Evolutionary conservation across 2,329 filamentous ascomycete species (phyloP), one percentile per base, ranked within the genome.

Genomic region (Knufia petricola): DNA sequence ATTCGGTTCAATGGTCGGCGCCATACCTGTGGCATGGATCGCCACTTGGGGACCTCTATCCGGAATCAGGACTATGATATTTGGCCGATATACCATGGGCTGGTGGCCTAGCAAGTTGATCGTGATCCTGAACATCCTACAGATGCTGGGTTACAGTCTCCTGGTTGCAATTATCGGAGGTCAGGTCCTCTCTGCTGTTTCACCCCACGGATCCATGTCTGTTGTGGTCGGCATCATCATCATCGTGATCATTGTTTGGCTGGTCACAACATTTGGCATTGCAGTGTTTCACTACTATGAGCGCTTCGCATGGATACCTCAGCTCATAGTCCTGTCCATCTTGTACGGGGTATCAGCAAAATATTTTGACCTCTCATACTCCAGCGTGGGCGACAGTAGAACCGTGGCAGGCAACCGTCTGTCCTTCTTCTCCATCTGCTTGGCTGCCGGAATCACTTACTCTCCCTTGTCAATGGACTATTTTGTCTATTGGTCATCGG

Each of bases 361-460:
- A 1, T 69, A 75, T 13, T 84, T 82, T 57, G 77, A 84, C 54
- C 63, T 74, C 1, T 63, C 67, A 1, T 70, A 72, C 1, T 63
- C 68, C 2, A 79, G 75, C 1, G 61, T 64, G 0, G 78, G 75
- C n/a, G 68, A 76, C 39, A 58, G 34, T 30, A 26, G 28, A 17
- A 55, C 46, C 2, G 39, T 50, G 21, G 52, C 52, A 15, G 68
- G 66, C 36, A 76, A 77, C 52, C 68, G 76, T 2, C 66, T 87
- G 26, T 82, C 79, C 3, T 87, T 85, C 64, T 83, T 87, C 63
- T 82, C 78, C 9, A 69, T 87, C 40, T 84, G 78, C 55, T 17
- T 55, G 4, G 48, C 46, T 32, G 51, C 51, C 20, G 53, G 46
- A 6, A 53, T 53, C 34, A 55, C 53, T 15, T 55, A 55, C 44